Percentiles rank a stretch among this genome's conserved stretches.
phyloP scores from a whole-genome alignment of 1,284 basidiomycete species.

The Agaricales sp. region DNA sequence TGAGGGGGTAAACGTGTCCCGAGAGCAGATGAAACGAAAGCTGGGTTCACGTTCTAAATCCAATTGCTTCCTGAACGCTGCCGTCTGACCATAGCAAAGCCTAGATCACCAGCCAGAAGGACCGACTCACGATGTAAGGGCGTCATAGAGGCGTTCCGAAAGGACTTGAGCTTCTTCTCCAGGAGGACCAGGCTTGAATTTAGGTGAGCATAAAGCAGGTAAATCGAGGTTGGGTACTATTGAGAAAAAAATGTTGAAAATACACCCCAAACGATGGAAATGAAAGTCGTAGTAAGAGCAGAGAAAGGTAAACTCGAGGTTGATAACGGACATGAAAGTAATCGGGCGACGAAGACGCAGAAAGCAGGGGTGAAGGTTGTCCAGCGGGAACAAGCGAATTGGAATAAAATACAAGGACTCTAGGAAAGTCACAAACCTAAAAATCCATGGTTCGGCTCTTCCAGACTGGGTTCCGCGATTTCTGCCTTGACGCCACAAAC shows the following conservation, averaged over 20 bases:
- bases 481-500: constrained; percentile 95
- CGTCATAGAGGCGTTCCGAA: constrained; percentile 73
- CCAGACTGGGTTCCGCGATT: constrained; percentile 79
- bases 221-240: constrained; percentile 84
- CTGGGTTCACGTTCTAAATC: neutral
- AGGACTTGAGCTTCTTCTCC: constrained; percentile 85
- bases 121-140: constrained; percentile 53
- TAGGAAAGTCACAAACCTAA: constrained; percentile 45
- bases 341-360: neutral
- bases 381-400: neutral
- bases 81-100: too few species aligned
- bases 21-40: neutral
- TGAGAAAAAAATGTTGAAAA: neutral
- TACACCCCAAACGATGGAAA: neutral
- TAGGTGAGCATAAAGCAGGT: constrained; percentile 84
- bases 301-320: neutral
- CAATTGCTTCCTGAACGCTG: too few species aligned
- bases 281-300: neutral
- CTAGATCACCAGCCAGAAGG: constrained; percentile 2
- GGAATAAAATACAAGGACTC: neutral
- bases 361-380: neutral
- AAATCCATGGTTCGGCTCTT: constrained; percentile 68
- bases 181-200: constrained; percentile 92
- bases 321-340: neutral
- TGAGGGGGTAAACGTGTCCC: neutral